Evolutionary conservation across 1,139 yeast species (phyloP).

Genomic region (Sugiyamaella neomexicana): DNA sequence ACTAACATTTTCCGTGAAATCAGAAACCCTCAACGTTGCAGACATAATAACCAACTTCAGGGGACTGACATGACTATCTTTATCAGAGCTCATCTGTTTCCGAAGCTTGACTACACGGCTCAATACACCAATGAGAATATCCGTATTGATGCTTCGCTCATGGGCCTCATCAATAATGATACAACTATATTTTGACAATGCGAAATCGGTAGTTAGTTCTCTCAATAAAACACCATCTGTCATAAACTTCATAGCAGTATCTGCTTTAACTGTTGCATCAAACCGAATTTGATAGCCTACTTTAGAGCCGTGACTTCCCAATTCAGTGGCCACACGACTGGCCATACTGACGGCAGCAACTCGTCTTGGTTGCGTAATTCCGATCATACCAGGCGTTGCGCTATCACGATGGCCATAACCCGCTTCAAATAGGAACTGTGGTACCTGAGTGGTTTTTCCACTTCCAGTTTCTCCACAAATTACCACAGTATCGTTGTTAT

Average conservation of each 20-base stretch:
- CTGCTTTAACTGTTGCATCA: slow-evolving; percentile 67
- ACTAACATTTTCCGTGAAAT: slow-evolving; percentile 77
- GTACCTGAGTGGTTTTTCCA: slow-evolving; percentile 97
- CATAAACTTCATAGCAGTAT: slow-evolving; percentile 91
- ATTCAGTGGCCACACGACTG: slow-evolving; percentile 75
- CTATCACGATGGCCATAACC: slow-evolving; percentile 74
- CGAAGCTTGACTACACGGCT: slow-evolving; percentile 84
- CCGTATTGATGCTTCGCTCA: slow-evolving; percentile 94
- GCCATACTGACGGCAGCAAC: slow-evolving; percentile 99
- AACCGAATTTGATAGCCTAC: slow-evolving; percentile 94
- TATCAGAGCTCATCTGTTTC: slow-evolving; percentile 45
- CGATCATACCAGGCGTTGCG: slow-evolving; percentile 87
- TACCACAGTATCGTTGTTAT: slow-evolving; percentile 86
- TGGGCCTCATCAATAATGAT: slow-evolving; percentile 96
- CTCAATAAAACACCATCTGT: slow-evolving; percentile 96
- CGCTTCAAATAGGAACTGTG: slow-evolving; percentile 87
- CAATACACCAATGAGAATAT: slow-evolving; percentile 89
- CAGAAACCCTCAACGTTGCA: slow-evolving; percentile 91
- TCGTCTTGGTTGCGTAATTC: slow-evolving; percentile 95
- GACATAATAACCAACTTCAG: slow-evolving; percentile 72
- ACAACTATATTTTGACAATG: slow-evolving; percentile 77
- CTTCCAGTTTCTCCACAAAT: slow-evolving; percentile 98
- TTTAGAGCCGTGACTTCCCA: slow-evolving; percentile 72
- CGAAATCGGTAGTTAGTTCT: slow-evolving; percentile 87
- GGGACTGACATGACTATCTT: slow-evolving; percentile 47